Conservation (phyloP, 176 grass and related monocot genomes). For the Typha latifolia region DNA sequence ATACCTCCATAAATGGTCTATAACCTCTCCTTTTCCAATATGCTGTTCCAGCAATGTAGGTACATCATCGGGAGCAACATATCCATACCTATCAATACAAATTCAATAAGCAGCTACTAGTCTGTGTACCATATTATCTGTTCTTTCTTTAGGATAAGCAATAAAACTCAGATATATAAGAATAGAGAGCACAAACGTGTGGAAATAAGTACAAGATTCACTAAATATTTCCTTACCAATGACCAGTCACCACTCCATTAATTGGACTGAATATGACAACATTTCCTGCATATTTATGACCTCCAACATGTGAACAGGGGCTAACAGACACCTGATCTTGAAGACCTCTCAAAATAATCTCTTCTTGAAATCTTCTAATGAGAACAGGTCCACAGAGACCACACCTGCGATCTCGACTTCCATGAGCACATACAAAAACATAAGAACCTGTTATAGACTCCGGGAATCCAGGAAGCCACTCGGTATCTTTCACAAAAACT, state of each 20-base stretch:
- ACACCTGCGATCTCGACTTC: conserved; percentile 82
- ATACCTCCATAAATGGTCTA: conserved; percentile 89
- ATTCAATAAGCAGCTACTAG: conserved; percentile 15
- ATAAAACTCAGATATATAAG: not conserved
- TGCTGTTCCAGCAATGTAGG: conserved; percentile 62
- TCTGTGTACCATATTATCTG: not conserved
- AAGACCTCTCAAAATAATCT: conserved; percentile 51
- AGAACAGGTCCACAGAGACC: conserved; percentile 82
- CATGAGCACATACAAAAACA: conserved; percentile 86
- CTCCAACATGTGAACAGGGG: conserved; percentile 83
- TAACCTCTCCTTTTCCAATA: conserved; percentile 64
- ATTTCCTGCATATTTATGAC: conserved; percentile 98
- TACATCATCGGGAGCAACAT: conserved; percentile 91
- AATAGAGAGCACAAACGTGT: not conserved
- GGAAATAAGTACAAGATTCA: not conserved
- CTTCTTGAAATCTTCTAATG: conserved; percentile 72
- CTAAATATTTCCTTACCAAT: conserved; percentile 60
- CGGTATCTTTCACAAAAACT: conserved; percentile 73
- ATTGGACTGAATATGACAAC: conserved; percentile 70
- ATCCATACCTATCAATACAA: conserved; percentile 85
- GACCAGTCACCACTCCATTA: conserved; percentile 60
- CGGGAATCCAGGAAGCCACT: conserved; percentile 67
- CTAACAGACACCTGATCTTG: conserved; percentile 57
- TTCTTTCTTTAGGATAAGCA: not conserved
- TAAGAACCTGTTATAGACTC: conserved; percentile 60